These are phyloP conservation scores for Allantophomopsis lycopodina DNA, from an alignment of 2,329 filamentous ascomycete species.

Conservation along the genomic window DNA sequence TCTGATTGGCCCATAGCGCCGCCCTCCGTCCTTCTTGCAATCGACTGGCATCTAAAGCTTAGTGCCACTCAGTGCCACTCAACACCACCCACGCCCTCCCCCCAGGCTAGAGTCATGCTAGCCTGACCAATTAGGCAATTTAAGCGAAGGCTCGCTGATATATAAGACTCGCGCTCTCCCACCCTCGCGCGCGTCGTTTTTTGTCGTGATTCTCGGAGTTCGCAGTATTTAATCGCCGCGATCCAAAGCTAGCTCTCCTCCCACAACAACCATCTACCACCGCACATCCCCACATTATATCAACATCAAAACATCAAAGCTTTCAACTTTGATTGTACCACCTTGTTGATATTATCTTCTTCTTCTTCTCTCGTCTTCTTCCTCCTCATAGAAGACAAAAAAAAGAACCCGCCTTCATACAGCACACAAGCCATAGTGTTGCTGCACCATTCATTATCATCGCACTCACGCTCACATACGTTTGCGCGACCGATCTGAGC, in stretches of 20 bases:
- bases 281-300: constrained; percentile 1
- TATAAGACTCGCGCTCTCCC: too few relatives aligned
- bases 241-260: constrained; percentile 1
- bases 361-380: constrained; percentile 1
- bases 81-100: too few relatives aligned
- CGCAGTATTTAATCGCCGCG: not conserved
- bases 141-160: too few relatives aligned
- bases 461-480: constrained; percentile 6
- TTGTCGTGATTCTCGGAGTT: too few relatives aligned
- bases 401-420: constrained; percentile 2
- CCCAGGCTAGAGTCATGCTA: too few relatives aligned
- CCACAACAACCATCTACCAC: constrained; percentile 1
- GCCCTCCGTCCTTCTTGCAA: too few relatives aligned
- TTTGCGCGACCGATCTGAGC: constrained; percentile 1
- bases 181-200: too few relatives aligned
- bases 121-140: too few relatives aligned
- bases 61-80: too few relatives aligned
- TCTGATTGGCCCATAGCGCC: too few relatives aligned
- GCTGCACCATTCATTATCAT: constrained; percentile 13
- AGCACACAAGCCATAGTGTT: constrained; percentile 12
- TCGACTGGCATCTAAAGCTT: too few relatives aligned
- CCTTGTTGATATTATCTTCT: not conserved
- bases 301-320: not conserved
- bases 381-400: constrained; percentile 1
- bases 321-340: not conserved